Percentiles rank a stretch among this genome's conserved stretches.
Conservation (phyloP, 306 rosid genomes). For the Nissolia schottii region DNA sequence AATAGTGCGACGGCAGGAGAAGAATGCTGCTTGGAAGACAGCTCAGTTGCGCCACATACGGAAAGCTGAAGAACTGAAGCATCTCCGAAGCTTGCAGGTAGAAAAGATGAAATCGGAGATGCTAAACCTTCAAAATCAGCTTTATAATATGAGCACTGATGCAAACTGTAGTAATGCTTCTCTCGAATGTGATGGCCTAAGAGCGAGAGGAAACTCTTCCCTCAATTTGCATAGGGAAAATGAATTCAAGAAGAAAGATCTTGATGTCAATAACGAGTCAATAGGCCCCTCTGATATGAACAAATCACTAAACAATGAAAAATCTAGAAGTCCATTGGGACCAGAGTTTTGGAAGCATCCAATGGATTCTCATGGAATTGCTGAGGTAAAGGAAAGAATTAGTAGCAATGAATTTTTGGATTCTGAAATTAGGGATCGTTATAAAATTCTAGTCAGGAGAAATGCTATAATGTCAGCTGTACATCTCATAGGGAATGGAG, state of each 20-base stretch:
- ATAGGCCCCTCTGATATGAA: conserved; percentile 38
- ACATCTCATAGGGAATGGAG: conserved; percentile 73
- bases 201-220: conserved; percentile 47
- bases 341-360: conserved; percentile 40
- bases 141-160: conserved; percentile 49
- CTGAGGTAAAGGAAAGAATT: conserved; percentile 38
- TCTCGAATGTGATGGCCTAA: conserved; percentile 45
- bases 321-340: conserved; percentile 29
- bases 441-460: conserved; percentile 39
- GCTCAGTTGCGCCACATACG: conserved; percentile 72
- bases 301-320: conserved; percentile 42
- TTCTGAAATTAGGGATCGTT: conserved; percentile 35
- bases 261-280: conserved; percentile 32
- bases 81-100: conserved; percentile 77
- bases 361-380: conserved; percentile 49
- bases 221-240: conserved; percentile 11
- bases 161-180: conserved; percentile 44
- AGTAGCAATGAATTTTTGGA: conserved; percentile 19
- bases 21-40: conserved; percentile 83
- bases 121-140: conserved; percentile 76
- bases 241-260: conserved; percentile 38
- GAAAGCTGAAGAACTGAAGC: conserved; percentile 68
- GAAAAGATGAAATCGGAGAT: conserved; percentile 96
- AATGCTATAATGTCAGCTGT: conserved; percentile 70
- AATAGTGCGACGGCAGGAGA: conserved; percentile 74